Evolutionary conservation across 1,284 basidiomycete genomes (phyloP).

Genomic region (Ceratobasidium sp.): DNA sequence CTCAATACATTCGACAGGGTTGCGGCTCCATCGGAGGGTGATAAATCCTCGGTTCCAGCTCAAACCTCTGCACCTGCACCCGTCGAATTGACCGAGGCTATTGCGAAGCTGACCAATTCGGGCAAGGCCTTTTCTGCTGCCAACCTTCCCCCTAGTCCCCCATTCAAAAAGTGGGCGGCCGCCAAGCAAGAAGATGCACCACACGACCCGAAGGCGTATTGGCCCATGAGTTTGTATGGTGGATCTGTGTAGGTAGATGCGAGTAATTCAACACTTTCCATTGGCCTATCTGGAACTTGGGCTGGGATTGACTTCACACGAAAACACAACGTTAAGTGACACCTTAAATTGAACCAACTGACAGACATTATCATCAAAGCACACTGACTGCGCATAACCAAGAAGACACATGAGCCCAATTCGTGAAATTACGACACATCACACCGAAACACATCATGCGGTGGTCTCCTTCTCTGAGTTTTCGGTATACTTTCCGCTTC

Average conservation of each 20-base stretch:
- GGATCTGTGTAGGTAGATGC: constrained; percentile 6
- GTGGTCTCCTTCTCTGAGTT: neutral
- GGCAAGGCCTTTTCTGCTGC: constrained; percentile 68
- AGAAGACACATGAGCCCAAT: constrained; percentile 20
- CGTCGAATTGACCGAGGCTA: constrained; percentile 69
- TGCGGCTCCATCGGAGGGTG: constrained; percentile 57
- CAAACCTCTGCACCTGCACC: constrained; percentile 54
- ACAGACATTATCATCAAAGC: constrained; percentile 5
- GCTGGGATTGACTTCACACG: neutral
- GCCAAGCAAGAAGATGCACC: constrained; percentile 72
- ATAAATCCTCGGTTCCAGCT: constrained; percentile 56
- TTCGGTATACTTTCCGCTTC: constrained; percentile 32
- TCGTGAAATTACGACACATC: neutral
- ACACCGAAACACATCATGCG: constrained; percentile 9
- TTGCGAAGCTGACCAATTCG: constrained; percentile 65
- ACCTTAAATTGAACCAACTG: neutral
- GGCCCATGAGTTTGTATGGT: constrained; percentile 72
- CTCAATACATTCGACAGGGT: constrained; percentile 57
- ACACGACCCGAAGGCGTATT: constrained; percentile 77
- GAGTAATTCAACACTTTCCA: constrained; percentile 23
- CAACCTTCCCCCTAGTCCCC: constrained; percentile 74
- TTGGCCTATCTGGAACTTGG: constrained; percentile 1
- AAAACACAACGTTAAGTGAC: neutral
- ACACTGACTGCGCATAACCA: neutral
- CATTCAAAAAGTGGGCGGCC: constrained; percentile 76